These are phyloP conservation scores for Aspergillus cejpii DNA, from an alignment of 2,329 filamentous ascomycete species.

Conservation along the genomic window DNA sequence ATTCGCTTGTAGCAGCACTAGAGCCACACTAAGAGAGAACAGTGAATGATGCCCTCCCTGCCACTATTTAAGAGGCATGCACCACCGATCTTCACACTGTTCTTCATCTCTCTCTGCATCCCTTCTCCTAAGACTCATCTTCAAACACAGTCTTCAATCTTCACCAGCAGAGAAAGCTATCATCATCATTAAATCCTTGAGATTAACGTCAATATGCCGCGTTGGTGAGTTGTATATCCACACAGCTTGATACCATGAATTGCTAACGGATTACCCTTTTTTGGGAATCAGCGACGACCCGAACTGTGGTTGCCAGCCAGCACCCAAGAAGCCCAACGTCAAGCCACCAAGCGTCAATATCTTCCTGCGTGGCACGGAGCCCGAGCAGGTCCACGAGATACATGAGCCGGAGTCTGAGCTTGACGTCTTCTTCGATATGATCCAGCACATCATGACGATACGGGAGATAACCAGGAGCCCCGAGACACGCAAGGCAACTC, in stretches of 20 bases:
- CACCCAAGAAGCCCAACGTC: constrained; percentile 4
- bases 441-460: constrained; percentile 17
- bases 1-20: background rate
- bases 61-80: background rate
- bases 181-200: background rate
- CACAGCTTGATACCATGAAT: background rate
- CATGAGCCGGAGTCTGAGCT: constrained; percentile 17
- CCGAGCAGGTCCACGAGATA: constrained; percentile 14
- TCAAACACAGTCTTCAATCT: background rate
- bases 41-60: background rate
- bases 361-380: constrained; percentile 10
- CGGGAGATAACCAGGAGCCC: constrained; percentile 17
- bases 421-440: constrained; percentile 22
- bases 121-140: background rate
- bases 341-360: constrained; percentile 14
- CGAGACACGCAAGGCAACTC: constrained; percentile 5
- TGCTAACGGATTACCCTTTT: background rate
- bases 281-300: constrained; percentile 15
- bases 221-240: background rate
- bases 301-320: constrained; percentile 20
- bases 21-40: background rate
- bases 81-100: background rate
- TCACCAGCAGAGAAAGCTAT: background rate
- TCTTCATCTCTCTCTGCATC: background rate
- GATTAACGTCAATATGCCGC: background rate